Conservation (phyloP, 352 stramenopile genomes). For the Halophytophthora batemanensis region DNA sequence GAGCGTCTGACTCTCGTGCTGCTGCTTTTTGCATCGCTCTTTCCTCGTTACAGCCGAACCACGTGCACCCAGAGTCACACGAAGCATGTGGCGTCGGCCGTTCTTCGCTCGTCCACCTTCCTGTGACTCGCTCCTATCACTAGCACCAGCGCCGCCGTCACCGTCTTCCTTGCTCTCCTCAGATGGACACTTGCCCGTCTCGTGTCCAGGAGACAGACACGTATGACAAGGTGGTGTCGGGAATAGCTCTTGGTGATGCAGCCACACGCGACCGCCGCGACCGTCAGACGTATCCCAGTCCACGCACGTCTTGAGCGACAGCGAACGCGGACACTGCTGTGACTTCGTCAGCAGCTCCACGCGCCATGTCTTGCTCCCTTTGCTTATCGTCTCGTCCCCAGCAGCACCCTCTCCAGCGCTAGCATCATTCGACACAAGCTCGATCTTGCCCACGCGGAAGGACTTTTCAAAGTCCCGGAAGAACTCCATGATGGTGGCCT, state of each 20-base stretch:
- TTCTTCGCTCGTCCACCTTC: conserved; percentile 9
- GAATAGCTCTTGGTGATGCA: conserved; percentile 44
- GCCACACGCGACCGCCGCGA: conserved; percentile 28
- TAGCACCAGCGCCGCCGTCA: conserved; percentile 8
- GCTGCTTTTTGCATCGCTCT: conserved; percentile 17
- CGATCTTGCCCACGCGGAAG: conserved; percentile 33
- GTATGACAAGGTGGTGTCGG: conserved; percentile 30
- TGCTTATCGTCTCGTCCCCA: not conserved
- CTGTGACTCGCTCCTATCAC: conserved; percentile 7
- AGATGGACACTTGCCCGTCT: conserved; percentile 15
- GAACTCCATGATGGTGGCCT: conserved; percentile 24
- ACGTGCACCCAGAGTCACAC: conserved; percentile 15
- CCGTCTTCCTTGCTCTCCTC: conserved; percentile 6
- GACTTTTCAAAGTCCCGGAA: conserved; percentile 36
- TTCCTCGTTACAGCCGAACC: conserved; percentile 11
- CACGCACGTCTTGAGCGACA: conserved; percentile 34
- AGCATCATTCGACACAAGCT: conserved; percentile 6
- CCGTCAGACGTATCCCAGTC: conserved; percentile 34
- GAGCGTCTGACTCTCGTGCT: conserved; percentile 10
- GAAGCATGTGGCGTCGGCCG: conserved; percentile 23
- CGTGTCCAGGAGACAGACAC: conserved; percentile 32
- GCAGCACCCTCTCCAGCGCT: not conserved
- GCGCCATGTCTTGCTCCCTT: conserved; percentile 27
- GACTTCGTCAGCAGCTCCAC: conserved; percentile 32
- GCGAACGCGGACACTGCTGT: conserved; percentile 25